Base-by-base conservation (phyloP, 2,329 filamentous ascomycete genomes). In the Claviceps citrina region DNA sequence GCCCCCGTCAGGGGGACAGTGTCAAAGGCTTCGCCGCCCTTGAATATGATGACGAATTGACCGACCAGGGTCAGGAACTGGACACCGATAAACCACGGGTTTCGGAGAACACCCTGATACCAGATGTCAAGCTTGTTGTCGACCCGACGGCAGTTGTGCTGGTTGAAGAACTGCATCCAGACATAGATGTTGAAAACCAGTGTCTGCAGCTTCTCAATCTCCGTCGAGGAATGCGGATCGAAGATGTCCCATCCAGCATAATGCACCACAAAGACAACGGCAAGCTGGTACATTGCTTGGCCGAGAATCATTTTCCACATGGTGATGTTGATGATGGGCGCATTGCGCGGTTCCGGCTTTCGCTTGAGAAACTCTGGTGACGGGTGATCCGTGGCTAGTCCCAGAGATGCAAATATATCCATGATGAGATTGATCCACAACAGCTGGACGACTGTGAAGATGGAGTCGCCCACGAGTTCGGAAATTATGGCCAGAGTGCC, bases 271-370 rank as follows among this genome's bases (percentile, higher is more conserved):
- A 78, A 69, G 1, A 73, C 70, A 8, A 76, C 63, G 7, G 46
- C 67, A 0, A 89, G 71, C 56, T 91, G 81, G 56, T 81, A 86
- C 46, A 87, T 73, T 7, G 80, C 71, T 55, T 91, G 81, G 0
- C 82, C 83, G 40, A 86, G 73, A 44, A 91, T 87, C 82, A 87
- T 91, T 64, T 91, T 91, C 79, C 81, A 83, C 83, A 89, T 89
- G 31, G 74, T 78, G 33, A 78, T 63, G 3, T 73, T 84, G 49
- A 89, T 83, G 5, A 89, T 66, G 1, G 80, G 70, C 6, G 80
- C 78, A 24, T 73, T 78, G 54, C 85, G 86, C 3, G 77, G 71
- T 43, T 84, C 76, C 1, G 84, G 84, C 53, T 82, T 82, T 31
- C 73, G 68, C 47, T 76, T 59, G 18, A 78, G 66, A 30, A 77